Conservation (phyloP, 768 basidiomycete genomes). For the Megacollybia marginata region DNA sequence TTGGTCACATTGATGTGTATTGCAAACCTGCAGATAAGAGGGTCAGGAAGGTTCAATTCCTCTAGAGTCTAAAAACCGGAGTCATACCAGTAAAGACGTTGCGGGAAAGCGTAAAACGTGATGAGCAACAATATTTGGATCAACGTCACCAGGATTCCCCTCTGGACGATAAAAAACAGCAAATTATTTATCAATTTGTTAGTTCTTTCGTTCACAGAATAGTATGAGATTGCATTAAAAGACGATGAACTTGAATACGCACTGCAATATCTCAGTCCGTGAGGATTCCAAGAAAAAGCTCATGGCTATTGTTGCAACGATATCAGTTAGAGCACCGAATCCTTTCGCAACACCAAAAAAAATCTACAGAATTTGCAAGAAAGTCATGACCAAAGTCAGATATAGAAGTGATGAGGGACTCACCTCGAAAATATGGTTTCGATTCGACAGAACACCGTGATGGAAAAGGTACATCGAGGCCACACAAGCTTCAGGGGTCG, state of each 20-base stretch:
- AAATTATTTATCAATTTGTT: constrained; percentile 30
- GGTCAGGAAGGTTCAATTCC: constrained; percentile 7
- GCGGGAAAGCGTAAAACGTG: constrained; percentile 25
- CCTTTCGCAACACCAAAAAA: constrained; percentile 39
- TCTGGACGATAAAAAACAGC: constrained; percentile 32
- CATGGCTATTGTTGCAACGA: constrained; percentile 38
- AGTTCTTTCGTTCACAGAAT: constrained; percentile 25
- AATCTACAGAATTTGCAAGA: constrained; percentile 16
- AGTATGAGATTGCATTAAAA: not conserved
- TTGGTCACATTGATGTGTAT: constrained; percentile 42
- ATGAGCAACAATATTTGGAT: constrained; percentile 29
- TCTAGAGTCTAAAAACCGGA: constrained; percentile 35
- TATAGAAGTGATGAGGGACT: constrained; percentile 3
- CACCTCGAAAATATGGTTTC: constrained; percentile 23
- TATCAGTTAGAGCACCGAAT: constrained; percentile 34
- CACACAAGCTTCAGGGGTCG: constrained; percentile 21
- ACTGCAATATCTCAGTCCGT: constrained; percentile 32
- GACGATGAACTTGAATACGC: constrained; percentile 7
- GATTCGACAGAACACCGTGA: constrained; percentile 21
- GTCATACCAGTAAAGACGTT: constrained; percentile 13
- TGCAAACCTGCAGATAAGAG: constrained; percentile 30
- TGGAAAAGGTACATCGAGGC: constrained; percentile 26
- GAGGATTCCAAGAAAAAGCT: constrained; percentile 29
- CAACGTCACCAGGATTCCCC: constrained; percentile 35
- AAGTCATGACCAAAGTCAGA: not conserved